These are phyloP conservation scores for Lactuca sativa DNA, from an alignment of 129 eudicot genomes.

Conservation along the genomic window DNA sequence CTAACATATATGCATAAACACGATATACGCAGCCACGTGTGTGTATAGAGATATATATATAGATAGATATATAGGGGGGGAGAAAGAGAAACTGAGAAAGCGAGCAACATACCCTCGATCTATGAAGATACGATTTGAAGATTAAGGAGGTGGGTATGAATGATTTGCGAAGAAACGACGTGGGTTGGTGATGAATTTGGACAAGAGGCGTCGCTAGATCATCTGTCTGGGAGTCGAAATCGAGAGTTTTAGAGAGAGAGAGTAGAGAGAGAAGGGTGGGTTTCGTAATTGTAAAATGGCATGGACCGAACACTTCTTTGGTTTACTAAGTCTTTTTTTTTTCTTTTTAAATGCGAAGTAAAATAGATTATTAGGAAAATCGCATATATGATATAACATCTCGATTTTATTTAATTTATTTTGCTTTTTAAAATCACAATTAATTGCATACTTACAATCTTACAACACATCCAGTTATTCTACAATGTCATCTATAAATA, in stretches of 20 bases:
- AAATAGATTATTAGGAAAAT: not conserved
- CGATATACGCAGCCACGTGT: conserved; percentile 19
- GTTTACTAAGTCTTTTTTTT: not conserved
- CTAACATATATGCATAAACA: conserved; percentile 15
- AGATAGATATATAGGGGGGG: not conserved
- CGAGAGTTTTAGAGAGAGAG: conserved; percentile 53
- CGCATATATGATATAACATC: no score
- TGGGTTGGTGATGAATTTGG: conserved; percentile 44
- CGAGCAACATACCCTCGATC: conserved; percentile 25
- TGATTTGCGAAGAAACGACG: conserved; percentile 37
- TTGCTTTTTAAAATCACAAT: no score
- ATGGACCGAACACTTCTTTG: conserved; percentile 34
- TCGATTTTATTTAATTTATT: no score
- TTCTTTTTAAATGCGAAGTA: not conserved
- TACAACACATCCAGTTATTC: no score
- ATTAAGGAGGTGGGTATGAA: conserved; percentile 32
- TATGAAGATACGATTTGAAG: conserved; percentile 33
- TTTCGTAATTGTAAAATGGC: conserved; percentile 31
- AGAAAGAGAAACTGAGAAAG: not conserved
- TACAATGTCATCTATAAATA: no score
- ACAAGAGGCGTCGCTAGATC: conserved; percentile 32
- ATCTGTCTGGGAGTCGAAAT: conserved; percentile 57
- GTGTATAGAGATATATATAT: not conserved
- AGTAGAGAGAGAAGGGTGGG: conserved; percentile 43
- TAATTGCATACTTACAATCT: no score